Percentiles rank a stretch among this genome's conserved stretches.
Conservation (phyloP, 169 alveolate species). For the Babesia ovis region DNA sequence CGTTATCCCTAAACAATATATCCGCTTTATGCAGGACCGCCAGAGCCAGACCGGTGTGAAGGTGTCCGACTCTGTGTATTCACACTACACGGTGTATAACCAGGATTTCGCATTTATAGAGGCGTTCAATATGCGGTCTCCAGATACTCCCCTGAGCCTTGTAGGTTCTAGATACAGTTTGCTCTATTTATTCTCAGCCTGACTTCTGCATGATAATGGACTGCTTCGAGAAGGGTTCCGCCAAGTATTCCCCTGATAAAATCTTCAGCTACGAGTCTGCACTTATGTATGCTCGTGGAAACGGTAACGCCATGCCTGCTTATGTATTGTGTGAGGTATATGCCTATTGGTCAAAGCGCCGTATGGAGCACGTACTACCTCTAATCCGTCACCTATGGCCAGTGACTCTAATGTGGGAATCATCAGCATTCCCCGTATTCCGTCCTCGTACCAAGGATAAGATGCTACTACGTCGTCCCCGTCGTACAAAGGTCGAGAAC, state of each 20-base stretch:
- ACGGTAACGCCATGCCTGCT: slow-evolving; percentile 62
- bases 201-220: slow-evolving; percentile 74
- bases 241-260: slow-evolving; percentile 46
- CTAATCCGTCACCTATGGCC: slow-evolving; percentile 84
- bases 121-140: slow-evolving; percentile 57
- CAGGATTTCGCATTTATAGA: slow-evolving; percentile 77
- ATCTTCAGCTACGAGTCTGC: slow-evolving; percentile 63
- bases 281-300: slow-evolving; percentile 48
- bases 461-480: slow-evolving; percentile 83
- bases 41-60: slow-evolving; percentile 70
- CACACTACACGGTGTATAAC: slow-evolving; percentile 78
- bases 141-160: slow-evolving; percentile 43
- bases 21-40: slow-evolving; percentile 79
- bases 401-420: slow-evolving; percentile 75
- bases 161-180: slow-evolving; percentile 14
- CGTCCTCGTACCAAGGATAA: slow-evolving; percentile 84
- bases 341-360: slow-evolving; percentile 76
- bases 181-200: not conserved
- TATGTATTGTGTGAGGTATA: slow-evolving; percentile 64
- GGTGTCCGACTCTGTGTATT: slow-evolving; percentile 71
- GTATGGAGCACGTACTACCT: slow-evolving; percentile 80
- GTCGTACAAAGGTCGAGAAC: slow-evolving; percentile 77
- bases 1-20: slow-evolving; percentile 76
- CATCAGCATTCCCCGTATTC: slow-evolving; percentile 82
- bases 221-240: slow-evolving; percentile 72